Conservation (phyloP, 305 asterid species). For the Fraxinus ornus region DNA sequence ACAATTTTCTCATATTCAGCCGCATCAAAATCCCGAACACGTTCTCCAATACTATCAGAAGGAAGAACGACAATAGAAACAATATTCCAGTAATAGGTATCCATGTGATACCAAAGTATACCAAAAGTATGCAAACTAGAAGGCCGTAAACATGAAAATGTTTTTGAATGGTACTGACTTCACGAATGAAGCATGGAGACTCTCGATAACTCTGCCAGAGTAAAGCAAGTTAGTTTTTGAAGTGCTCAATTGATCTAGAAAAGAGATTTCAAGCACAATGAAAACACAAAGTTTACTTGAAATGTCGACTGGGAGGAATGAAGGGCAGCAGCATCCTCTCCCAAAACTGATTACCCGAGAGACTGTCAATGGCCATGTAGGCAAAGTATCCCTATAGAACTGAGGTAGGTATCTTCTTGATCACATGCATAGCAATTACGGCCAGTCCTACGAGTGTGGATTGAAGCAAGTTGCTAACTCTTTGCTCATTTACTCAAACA, state of each 20-base stretch:
- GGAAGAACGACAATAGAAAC: slow-evolving; percentile 81
- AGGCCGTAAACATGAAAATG: slow-evolving; percentile 59
- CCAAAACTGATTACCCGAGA: too few relatives aligned
- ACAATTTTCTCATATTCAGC: slow-evolving; percentile 73
- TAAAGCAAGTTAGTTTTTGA: slow-evolving; percentile 24
- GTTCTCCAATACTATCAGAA: slow-evolving; percentile 70
- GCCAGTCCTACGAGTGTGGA: slow-evolving; percentile 66
- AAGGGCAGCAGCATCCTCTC: too few relatives aligned
- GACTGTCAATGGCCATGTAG: too few relatives aligned
- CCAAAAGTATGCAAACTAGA: slow-evolving; percentile 61
- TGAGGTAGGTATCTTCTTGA: slow-evolving; percentile 69
- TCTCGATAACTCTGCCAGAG: too few relatives aligned
- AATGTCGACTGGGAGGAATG: too few relatives aligned
- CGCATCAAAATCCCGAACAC: slow-evolving; percentile 69
- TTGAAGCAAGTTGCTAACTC: slow-evolving; percentile 77
- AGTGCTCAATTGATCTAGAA: too few relatives aligned
- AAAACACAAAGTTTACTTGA: too few relatives aligned
- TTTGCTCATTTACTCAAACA: slow-evolving; percentile 81
- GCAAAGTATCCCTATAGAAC: slow-evolving; percentile 32
- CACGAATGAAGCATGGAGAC: slow-evolving; percentile 20
- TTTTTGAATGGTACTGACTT: slow-evolving; percentile 81
- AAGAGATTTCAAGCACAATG: too few relatives aligned
- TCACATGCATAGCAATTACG: slow-evolving; percentile 43
- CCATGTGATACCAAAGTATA: slow-evolving; percentile 93
- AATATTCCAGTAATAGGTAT: slow-evolving; percentile 82